Evolutionary conservation across 2,329 filamentous ascomycete genomes (phyloP).

Genomic region (Penicillium sp.): DNA sequence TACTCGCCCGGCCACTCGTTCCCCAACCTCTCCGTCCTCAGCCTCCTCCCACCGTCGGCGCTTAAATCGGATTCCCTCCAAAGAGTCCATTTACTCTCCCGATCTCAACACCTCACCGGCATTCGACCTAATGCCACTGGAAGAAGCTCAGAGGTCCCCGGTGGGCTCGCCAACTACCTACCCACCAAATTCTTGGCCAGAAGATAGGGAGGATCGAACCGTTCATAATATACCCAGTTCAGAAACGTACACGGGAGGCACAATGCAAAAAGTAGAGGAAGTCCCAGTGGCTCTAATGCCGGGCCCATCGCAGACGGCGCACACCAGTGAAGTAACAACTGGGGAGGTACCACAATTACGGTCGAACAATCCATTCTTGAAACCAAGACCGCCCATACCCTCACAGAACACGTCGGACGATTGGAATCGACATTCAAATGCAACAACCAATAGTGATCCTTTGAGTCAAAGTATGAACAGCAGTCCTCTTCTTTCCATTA

Average conservation of each 20-base stretch:
- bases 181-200: conserved; percentile 33
- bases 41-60: conserved; percentile 29
- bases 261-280: conserved; percentile 10
- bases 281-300: conserved; percentile 24
- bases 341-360: conserved; percentile 32
- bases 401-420: conserved; percentile 24
- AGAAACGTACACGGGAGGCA: conserved; percentile 6
- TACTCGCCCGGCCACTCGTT: conserved; percentile 31
- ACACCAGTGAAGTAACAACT: conserved; percentile 19
- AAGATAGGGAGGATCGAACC: conserved; percentile 26
- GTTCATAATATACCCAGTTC: conserved; percentile 5
- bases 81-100: conserved; percentile 37
- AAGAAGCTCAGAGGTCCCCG: conserved; percentile 39
- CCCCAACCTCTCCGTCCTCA: conserved; percentile 33
- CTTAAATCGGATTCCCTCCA: conserved; percentile 27
- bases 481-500: not conserved
- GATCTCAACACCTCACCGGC: conserved; percentile 40
- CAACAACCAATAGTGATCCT: conserved; percentile 28
- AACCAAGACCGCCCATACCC: conserved; percentile 19
- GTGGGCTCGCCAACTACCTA: conserved; percentile 29
- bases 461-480: conserved; percentile 34
- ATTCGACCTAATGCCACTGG: conserved; percentile 39
- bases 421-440: conserved; percentile 18
- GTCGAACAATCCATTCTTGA: conserved; percentile 44
- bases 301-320: conserved; percentile 22